Evolutionary conservation across 192 early-diverging fungal genomes (phyloP).

Genomic region (Umbelopsis sp.): DNA sequence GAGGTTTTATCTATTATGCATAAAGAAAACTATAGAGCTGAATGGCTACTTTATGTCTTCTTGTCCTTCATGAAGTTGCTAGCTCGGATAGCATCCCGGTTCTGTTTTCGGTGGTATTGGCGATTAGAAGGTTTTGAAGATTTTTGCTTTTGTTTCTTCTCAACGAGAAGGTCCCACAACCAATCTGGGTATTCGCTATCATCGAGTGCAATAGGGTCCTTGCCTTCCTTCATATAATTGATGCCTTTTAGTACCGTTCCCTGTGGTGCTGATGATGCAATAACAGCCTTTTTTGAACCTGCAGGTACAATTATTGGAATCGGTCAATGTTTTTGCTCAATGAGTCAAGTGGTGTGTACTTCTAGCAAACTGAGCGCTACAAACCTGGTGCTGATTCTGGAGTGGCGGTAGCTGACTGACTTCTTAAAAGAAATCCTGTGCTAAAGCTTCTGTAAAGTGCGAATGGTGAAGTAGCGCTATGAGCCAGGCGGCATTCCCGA

Average conservation of each 20-base stretch:
- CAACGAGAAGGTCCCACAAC: slow-evolving; percentile 88
- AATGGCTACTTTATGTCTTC: slow-evolving; percentile 55
- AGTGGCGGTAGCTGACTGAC: neutral
- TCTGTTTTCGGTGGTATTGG: slow-evolving; percentile 60
- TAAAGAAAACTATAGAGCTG: slow-evolving; percentile 7
- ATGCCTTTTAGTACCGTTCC: slow-evolving; percentile 87
- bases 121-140: slow-evolving; percentile 51
- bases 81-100: slow-evolving; percentile 64
- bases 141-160: slow-evolving; percentile 48
- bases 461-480: neutral
- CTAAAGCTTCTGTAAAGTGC: neutral
- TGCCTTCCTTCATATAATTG: slow-evolving; percentile 80
- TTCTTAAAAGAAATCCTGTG: neutral
- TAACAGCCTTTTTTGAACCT: neutral
- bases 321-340: neutral
- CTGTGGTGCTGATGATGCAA: slow-evolving; percentile 57
- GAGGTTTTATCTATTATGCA: slow-evolving; percentile 4
- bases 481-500: neutral
- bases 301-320: neutral
- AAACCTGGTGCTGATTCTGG: neutral
- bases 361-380: neutral
- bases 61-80: slow-evolving; percentile 79
- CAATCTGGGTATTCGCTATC: slow-evolving; percentile 90
- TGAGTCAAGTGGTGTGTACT: no score
- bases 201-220: slow-evolving; percentile 81